Evolutionary conservation across 148 eudicot genomes (phyloP), one percentile per base, ranked within the genome.

Genomic region (Vaccinium macrocarpon): DNA sequence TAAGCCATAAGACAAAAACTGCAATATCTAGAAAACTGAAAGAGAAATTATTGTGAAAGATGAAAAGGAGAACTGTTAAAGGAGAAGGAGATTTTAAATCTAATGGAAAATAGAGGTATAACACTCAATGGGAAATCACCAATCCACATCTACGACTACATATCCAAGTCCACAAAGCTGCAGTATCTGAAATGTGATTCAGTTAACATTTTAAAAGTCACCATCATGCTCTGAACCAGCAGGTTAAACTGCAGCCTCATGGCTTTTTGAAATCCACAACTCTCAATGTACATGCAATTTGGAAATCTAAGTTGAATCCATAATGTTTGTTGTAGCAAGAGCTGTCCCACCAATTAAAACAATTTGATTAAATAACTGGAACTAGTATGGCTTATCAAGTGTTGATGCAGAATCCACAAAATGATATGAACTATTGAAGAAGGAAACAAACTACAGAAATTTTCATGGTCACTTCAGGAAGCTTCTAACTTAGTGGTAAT

Each of bases 71-170:
- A 77, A 77, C 5, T 23, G 21, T 21, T 21, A n/a, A 77, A 51
- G 80, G 42, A 78, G 42, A 78, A 78, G 42, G 15, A 71, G 48
- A 71, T 71, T 71, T 78, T n/a, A 49, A 25, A 50, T 51, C 35
- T 13, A 49, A n/a, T 3, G 21, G 23, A 18, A n/a, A 73, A 38
- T 6, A 35, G 14, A 74, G 13, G 50, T 76, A 51, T 14, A 49
- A 50, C 5, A 49, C 27, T 4, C 13, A 50, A 76, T 51, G 4
- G n/a, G 25, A 52, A 52, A 52, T 78, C 62, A 27, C 42, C 23
- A 25, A 48, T 32, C 79, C 79, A 76, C 18, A 48, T 29, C 11
- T 76, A 10, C 32, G 9, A 48, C 23, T 5, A 42, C 79, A 48
- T 76, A 10, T 23, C 9, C 0, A 18, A 15, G 9, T 25, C 29